Evolutionary conservation across 2,329 filamentous ascomycete genomes (phyloP).

Genomic region (Didymella keratinophila): DNA sequence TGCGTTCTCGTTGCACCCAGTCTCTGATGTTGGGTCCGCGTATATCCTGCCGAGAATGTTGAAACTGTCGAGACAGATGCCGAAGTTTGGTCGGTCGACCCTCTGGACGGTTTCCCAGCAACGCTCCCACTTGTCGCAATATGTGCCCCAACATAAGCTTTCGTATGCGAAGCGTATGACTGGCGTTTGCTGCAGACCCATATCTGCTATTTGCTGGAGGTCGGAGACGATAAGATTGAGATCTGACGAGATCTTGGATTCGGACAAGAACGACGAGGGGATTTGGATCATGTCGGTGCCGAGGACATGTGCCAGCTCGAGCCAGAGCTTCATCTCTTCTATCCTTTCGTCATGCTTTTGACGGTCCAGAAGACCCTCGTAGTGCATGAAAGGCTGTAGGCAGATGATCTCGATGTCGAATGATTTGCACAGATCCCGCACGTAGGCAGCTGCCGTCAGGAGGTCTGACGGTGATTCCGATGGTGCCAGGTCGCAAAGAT

Average conservation of each 20-base stretch:
- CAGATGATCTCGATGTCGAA: conserved; percentile 68
- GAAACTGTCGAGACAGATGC: conserved; percentile 79
- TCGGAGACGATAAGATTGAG: conserved; percentile 67
- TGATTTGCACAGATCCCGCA: conserved; percentile 65
- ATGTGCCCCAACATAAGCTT: conserved; percentile 74
- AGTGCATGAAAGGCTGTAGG: conserved; percentile 80
- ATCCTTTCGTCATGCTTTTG: conserved; percentile 64
- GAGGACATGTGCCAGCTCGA: conserved; percentile 69
- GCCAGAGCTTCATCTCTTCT: conserved; percentile 73
- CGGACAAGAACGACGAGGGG: conserved; percentile 72
- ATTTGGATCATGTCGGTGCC: conserved; percentile 77
- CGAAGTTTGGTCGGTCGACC: conserved; percentile 75
- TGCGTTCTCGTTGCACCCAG: conserved; percentile 61
- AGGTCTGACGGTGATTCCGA: conserved; percentile 57
- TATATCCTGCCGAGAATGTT: conserved; percentile 77
- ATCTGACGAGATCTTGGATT: conserved; percentile 60
- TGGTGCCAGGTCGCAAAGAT: conserved; percentile 69
- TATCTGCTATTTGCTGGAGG: conserved; percentile 70
- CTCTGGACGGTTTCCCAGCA: conserved; percentile 72
- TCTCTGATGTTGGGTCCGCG: conserved; percentile 68
- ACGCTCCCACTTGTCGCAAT: conserved; percentile 74
- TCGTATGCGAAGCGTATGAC: conserved; percentile 76
- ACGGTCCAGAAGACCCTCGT: conserved; percentile 75
- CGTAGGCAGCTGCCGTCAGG: conserved; percentile 64
- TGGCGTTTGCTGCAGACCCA: conserved; percentile 66